Conservation (phyloP, 768 basidiomycete species). For the Pulveroboletus sp. region DNA sequence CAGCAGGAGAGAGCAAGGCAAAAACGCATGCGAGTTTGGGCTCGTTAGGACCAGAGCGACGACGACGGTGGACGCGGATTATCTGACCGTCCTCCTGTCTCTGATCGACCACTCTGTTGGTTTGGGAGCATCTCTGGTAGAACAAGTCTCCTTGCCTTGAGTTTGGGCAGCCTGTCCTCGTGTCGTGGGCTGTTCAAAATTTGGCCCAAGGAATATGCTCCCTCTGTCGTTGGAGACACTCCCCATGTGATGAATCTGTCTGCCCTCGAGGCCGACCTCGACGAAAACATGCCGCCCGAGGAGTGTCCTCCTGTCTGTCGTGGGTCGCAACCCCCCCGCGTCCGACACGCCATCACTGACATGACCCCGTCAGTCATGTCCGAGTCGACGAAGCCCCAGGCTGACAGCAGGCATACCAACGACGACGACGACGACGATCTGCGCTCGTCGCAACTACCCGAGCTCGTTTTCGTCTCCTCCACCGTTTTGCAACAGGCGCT, state of each 20-base stretch:
- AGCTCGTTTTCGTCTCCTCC: conserved; percentile 62
- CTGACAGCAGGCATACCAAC: conserved; percentile 9
- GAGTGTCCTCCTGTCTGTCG: conserved; percentile 17
- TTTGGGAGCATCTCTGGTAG: conserved; percentile 59
- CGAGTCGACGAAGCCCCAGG: conserved; percentile 5
- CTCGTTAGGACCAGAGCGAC: conserved; percentile 52
- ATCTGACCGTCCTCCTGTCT: conserved; percentile 56
- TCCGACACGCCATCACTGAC: not conserved
- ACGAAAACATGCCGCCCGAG: conserved; percentile 12
- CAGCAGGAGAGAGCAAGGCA: conserved; percentile 31
- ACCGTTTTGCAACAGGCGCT: conserved; percentile 69
- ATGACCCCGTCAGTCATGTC: conserved; percentile 23
- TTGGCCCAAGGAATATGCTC: conserved; percentile 64
- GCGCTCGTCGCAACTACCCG: conserved; percentile 35
- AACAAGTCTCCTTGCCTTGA: conserved; percentile 65
- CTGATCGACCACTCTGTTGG: conserved; percentile 46
- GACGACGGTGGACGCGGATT: conserved; percentile 65
- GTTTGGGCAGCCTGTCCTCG: conserved; percentile 57
- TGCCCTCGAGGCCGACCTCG: conserved; percentile 24
- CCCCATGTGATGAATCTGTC: conserved; percentile 12
- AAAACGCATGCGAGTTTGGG: conserved; percentile 3
- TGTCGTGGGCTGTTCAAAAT: conserved; percentile 68
- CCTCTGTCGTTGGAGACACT: not conserved
- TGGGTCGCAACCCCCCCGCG: not conserved
- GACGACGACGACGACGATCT: not conserved